Evolutionary conservation across 2,329 filamentous ascomycete species (phyloP).

Genomic region (Diplodia mutila): DNA sequence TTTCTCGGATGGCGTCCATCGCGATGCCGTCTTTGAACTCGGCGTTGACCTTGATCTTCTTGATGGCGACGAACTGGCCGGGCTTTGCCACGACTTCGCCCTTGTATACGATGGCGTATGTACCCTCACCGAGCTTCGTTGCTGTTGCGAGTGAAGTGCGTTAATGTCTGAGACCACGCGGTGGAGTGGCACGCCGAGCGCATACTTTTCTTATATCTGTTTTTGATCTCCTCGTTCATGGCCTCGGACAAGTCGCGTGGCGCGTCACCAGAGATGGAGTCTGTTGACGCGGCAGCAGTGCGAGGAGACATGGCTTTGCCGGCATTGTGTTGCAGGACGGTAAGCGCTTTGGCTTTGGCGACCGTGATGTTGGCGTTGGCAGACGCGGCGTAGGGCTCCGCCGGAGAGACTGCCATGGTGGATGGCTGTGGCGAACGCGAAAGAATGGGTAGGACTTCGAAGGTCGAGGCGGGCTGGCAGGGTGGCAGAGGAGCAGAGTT

Average conservation of each 20-base stretch:
- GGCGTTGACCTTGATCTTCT: slow-evolving; percentile 86
- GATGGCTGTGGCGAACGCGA: slow-evolving; percentile 7
- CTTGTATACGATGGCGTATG: slow-evolving; percentile 93
- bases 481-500: slow-evolving; percentile 22
- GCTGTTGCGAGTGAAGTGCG: slow-evolving; percentile 53
- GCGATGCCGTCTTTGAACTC: slow-evolving; percentile 90
- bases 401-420: slow-evolving; percentile 28
- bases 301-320: slow-evolving; percentile 28
- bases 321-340: slow-evolving; percentile 34
- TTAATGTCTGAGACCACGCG: slow-evolving; percentile 7
- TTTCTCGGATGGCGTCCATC: slow-evolving; percentile 92
- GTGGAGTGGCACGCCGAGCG: slow-evolving; percentile 11
- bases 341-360: slow-evolving; percentile 39
- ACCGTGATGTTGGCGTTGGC: slow-evolving; percentile 21
- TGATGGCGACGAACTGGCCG: slow-evolving; percentile 80
- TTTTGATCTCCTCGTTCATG: slow-evolving; percentile 61
- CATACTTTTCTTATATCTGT: slow-evolving; percentile 50
- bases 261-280: slow-evolving; percentile 30
- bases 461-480: slow-evolving; percentile 9
- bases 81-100: slow-evolving; percentile 78
- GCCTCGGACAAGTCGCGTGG: slow-evolving; percentile 50
- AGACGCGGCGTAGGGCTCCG: slow-evolving; percentile 13
- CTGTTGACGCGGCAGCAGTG: slow-evolving; percentile 31
- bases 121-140: slow-evolving; percentile 92
- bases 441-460: neutral